Percentiles rank a stretch among this genome's conserved stretches.
Conservation (phyloP, 768 basidiomycete species). For the Termitomyces sp. region DNA sequence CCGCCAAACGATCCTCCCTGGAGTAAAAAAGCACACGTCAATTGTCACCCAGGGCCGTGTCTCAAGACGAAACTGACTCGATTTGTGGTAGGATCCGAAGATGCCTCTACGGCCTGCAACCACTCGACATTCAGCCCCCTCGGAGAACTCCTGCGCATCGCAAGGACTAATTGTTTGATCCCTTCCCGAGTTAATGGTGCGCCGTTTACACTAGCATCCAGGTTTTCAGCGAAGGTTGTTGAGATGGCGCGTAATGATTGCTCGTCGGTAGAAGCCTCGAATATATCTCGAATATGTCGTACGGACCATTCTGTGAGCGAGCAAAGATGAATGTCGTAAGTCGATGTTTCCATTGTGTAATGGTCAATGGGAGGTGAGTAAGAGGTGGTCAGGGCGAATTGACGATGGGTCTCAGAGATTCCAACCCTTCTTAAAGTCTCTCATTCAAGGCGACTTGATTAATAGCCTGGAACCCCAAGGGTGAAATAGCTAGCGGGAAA, state of each 20-base stretch:
- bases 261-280: conserved; percentile 46
- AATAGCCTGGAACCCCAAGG: conserved; percentile 16
- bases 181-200: conserved; percentile 32
- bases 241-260: conserved; percentile 40
- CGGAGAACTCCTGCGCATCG: conserved; percentile 37
- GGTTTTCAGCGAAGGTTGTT: conserved; percentile 40
- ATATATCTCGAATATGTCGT: conserved; percentile 45
- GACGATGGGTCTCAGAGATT: not conserved
- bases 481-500: conserved; percentile 9
- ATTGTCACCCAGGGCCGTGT: not conserved
- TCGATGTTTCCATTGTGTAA: conserved; percentile 14
- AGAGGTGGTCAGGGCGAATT: not conserved
- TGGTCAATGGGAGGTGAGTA: not conserved
- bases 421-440: conserved; percentile 13
- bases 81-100: conserved; percentile 36
- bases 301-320: conserved; percentile 49
- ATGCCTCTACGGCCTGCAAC: conserved; percentile 42
- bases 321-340: conserved; percentile 24
- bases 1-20: conserved; percentile 51
- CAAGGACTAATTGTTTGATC: conserved; percentile 39
- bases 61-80: conserved; percentile 32
- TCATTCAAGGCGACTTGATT: conserved; percentile 19
- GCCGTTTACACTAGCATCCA: conserved; percentile 45
- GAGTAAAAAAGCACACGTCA: not conserved
- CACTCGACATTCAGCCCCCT: conserved; percentile 46